These are phyloP conservation scores for Penicillium nordicum DNA, from an alignment of 2,329 filamentous ascomycete genomes.

Conservation along the genomic window DNA sequence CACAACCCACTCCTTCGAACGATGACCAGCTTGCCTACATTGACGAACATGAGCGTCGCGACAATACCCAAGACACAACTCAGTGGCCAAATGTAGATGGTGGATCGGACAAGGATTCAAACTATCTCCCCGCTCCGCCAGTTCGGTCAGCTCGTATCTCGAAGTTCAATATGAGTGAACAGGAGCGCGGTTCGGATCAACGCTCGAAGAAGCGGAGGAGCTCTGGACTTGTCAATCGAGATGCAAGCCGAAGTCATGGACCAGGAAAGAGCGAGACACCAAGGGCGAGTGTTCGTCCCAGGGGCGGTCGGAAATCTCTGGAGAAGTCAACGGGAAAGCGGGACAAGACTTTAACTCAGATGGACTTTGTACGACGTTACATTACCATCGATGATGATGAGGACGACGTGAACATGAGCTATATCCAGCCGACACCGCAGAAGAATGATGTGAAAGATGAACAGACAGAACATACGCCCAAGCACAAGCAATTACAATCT, in stretches of 20 bases:
- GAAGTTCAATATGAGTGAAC: slow-evolving; percentile 10
- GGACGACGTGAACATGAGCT: slow-evolving; percentile 31
- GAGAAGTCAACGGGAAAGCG: slow-evolving; percentile 23
- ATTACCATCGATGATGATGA: slow-evolving; percentile 36
- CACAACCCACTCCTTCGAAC: slow-evolving; percentile 20
- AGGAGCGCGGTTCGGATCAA: slow-evolving; percentile 2
- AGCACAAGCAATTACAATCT: not conserved
- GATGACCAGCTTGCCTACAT: slow-evolving; percentile 34
- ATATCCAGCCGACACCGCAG: slow-evolving; percentile 27
- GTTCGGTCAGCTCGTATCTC: slow-evolving; percentile 11
- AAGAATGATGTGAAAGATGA: slow-evolving; percentile 2
- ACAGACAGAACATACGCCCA: not conserved
- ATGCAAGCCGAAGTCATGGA: slow-evolving; percentile 5
- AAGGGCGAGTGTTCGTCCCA: slow-evolving; percentile 19
- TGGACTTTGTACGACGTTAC: slow-evolving; percentile 40
- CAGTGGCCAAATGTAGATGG: slow-evolving; percentile 27
- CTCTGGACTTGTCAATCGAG: not conserved
- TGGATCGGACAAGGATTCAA: slow-evolving; percentile 23
- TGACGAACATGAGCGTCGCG: slow-evolving; percentile 12
- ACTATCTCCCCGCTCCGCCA: slow-evolving; percentile 17
- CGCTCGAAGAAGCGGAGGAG: slow-evolving; percentile 18
- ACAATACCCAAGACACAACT: slow-evolving; percentile 1
- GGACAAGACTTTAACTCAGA: slow-evolving; percentile 43
- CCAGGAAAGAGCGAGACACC: slow-evolving; percentile 19
- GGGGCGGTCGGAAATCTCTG: slow-evolving; percentile 22